Percentiles rank a stretch among this genome's conserved stretches.
These are phyloP conservation scores for Onygena corvina DNA, from an alignment of 2,329 filamentous ascomycete species.

Conservation along the genomic window DNA sequence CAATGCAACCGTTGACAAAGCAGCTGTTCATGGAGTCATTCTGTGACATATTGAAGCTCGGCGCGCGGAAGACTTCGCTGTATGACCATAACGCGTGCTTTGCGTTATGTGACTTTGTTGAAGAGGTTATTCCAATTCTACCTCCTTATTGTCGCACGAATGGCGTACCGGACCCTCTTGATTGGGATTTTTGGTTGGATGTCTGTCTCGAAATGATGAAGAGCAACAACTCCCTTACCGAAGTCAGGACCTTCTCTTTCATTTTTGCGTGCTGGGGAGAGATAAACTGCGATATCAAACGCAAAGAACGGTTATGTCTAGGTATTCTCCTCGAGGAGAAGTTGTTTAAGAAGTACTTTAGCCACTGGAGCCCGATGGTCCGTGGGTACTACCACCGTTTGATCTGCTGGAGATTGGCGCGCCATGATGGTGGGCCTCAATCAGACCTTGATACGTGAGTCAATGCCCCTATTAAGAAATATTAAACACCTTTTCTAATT, in stretches of 20 bases:
- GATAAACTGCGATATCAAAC: constrained; percentile 50
- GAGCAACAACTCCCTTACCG: constrained; percentile 79
- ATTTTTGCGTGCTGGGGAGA: constrained; percentile 70
- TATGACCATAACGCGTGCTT: constrained; percentile 78
- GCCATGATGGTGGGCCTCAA: constrained; percentile 56
- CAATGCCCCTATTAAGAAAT: neutral
- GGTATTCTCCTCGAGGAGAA: constrained; percentile 63
- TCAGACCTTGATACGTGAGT: constrained; percentile 55
- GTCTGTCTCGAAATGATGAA: constrained; percentile 67
- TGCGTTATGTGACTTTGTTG: constrained; percentile 79
- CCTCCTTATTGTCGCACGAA: constrained; percentile 46
- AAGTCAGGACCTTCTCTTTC: constrained; percentile 72
- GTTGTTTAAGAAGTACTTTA: constrained; percentile 71
- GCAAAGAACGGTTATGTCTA: constrained; percentile 59
- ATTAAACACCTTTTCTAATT: constrained; percentile 17
- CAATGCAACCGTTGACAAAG: constrained; percentile 42
- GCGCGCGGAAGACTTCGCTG: constrained; percentile 61
- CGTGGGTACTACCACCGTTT: constrained; percentile 84
- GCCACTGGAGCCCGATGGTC: constrained; percentile 93
- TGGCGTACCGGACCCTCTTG: constrained; percentile 42
- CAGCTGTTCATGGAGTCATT: constrained; percentile 68
- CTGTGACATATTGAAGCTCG: constrained; percentile 58
- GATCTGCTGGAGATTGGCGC: constrained; percentile 76
- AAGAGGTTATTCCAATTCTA: constrained; percentile 62
- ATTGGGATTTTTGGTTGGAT: constrained; percentile 77